These are phyloP conservation scores for Ogataea degrootiae DNA, from an alignment of 805 yeast species.

Conservation along the genomic window DNA sequence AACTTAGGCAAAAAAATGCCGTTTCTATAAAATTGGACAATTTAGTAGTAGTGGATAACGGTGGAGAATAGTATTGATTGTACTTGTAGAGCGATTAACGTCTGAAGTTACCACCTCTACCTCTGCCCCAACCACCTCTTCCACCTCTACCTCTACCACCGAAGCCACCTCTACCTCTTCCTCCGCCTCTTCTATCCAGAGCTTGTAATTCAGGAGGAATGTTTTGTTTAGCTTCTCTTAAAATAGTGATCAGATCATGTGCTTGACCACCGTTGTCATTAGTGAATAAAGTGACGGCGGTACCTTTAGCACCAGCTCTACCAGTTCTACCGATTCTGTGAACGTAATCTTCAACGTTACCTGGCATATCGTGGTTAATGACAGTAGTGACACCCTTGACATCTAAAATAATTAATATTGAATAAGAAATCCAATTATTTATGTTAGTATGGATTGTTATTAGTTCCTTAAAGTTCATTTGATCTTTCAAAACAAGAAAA, in stretches of 20 bases:
- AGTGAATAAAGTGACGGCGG: slow-evolving; percentile 92
- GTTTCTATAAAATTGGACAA: too few relatives aligned
- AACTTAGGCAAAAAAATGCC: too few relatives aligned
- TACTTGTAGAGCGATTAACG: slow-evolving; percentile 26
- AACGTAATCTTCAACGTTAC: slow-evolving; percentile 96
- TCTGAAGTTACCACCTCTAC: slow-evolving; percentile 42
- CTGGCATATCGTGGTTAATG: slow-evolving; percentile 95
- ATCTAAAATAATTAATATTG: slow-evolving; percentile 42
- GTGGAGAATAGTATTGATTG: too few relatives aligned
- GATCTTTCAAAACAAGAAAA: background rate
- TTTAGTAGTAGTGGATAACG: too few relatives aligned
- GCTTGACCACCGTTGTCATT: slow-evolving; percentile 84
- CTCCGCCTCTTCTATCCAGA: slow-evolving; percentile 71
- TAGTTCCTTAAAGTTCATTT: background rate
- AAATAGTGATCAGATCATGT: slow-evolving; percentile 79
- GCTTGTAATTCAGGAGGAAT: slow-evolving; percentile 76
- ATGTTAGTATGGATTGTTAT: background rate
- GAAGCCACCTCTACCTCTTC: slow-evolving; percentile 52
- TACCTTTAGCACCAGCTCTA: slow-evolving; percentile 96
- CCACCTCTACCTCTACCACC: slow-evolving; percentile 54
- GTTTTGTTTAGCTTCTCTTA: slow-evolving; percentile 92
- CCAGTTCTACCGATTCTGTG: slow-evolving; percentile 99
- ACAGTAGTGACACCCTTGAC: slow-evolving; percentile 96
- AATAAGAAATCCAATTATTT: slow-evolving; percentile 9
- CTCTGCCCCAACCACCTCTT: slow-evolving; percentile 44